A percentile compares a stretch with the other conserved stretches of the same genome.
These are phyloP conservation scores for Casuarina cunninghamiana DNA, from an alignment of 306 rosid species.

Conservation along the genomic window DNA sequence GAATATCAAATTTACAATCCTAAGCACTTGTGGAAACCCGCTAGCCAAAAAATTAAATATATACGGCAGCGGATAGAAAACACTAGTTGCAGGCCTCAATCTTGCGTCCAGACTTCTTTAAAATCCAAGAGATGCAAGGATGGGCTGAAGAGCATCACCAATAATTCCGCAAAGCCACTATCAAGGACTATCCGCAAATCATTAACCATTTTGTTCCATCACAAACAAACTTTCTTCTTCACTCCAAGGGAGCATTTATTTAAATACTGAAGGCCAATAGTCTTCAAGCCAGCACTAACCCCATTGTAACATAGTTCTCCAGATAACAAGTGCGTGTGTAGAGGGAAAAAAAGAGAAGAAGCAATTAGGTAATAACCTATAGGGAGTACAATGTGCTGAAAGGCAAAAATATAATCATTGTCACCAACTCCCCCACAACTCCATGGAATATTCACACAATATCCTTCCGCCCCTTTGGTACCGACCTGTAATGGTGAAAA, in stretches of 20 bases:
- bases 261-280: not conserved
- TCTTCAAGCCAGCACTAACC: not conserved
- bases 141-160: not conserved
- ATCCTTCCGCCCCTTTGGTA: conserved; percentile 92
- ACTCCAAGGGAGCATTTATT: not conserved
- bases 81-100: not conserved
- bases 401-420: conserved; percentile 86
- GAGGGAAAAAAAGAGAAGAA: not conserved
- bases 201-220: too few species aligned
- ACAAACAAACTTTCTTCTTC: not conserved
- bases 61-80: not conserved
- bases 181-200: too few species aligned
- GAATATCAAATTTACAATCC: not conserved
- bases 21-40: not conserved
- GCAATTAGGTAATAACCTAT: conserved; percentile 59
- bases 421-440: conserved; percentile 88
- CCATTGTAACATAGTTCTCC: too few species aligned
- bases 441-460: conserved; percentile 97
- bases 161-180: too few species aligned
- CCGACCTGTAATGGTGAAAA: conserved; percentile 68
- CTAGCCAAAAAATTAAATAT: not conserved
- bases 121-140: too few species aligned
- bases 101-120: not conserved
- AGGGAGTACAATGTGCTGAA: conserved; percentile 87
- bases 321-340: too few species aligned